Percentiles rank a stretch among this genome's conserved stretches.
Conservation (phyloP, 352 stramenopile species). For the Phytophthora citricola region DNA sequence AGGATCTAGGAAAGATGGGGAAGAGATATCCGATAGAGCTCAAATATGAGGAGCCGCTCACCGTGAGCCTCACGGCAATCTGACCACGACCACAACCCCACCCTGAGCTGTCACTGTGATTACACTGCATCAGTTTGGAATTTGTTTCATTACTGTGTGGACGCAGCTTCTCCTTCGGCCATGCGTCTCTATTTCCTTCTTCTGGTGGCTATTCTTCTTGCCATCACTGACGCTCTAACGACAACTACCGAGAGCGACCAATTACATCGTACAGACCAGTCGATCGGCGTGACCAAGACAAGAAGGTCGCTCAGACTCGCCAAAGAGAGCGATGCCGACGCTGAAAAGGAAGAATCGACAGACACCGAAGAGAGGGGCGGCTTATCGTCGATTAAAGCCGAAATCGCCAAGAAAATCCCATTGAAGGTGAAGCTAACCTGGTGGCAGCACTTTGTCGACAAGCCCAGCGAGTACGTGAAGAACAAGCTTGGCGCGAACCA, state of each 20-base stretch:
- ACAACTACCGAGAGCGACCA: background rate
- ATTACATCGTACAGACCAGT: background rate
- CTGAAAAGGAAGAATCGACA: background rate
- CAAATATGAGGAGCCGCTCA: too few species aligned
- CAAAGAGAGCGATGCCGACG: background rate
- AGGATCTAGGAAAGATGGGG: too few species aligned
- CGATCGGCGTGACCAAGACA: background rate
- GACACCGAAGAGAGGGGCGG: background rate
- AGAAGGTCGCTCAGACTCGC: background rate
- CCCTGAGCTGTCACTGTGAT: too few species aligned
- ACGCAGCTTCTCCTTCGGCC: background rate
- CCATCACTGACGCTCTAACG: background rate
- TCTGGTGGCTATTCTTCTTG: background rate
- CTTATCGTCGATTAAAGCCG: background rate
- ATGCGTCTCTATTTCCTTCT: background rate
- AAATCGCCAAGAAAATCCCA: background rate
- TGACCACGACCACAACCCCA: too few species aligned
- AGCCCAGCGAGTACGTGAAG: background rate
- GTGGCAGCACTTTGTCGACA: background rate
- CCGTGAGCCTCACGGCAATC: too few species aligned
- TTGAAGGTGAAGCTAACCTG: background rate
- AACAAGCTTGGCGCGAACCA: conserved; percentile 1
- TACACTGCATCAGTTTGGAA: background rate
- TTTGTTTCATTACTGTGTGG: background rate
- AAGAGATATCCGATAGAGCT: too few species aligned